These are phyloP conservation scores for Trypanosoma theileri DNA, from an alignment of 208 protist species.

Conservation along the genomic window DNA sequence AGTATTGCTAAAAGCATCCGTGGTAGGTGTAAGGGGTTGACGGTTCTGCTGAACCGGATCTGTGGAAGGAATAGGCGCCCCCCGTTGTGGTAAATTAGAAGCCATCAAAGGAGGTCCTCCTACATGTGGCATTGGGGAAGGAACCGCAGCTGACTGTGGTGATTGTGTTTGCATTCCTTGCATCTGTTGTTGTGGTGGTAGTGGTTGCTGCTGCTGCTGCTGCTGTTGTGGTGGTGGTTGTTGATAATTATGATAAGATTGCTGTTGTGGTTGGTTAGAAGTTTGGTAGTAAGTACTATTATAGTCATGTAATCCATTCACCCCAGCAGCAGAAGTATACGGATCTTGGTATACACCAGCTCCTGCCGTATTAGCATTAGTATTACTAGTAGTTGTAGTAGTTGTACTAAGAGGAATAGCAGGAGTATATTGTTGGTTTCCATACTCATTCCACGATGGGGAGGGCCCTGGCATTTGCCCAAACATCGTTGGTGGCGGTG, in stretches of 20 bases:
- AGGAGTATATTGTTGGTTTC: neutral
- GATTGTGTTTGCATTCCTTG: conserved; percentile 13
- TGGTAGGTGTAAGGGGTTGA: neutral
- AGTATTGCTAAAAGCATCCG: neutral
- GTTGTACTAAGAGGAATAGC: neutral
- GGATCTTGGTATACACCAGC: too few species aligned
- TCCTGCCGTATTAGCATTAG: neutral
- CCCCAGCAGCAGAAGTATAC: too few species aligned
- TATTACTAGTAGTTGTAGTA: neutral
- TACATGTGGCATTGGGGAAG: conserved; percentile 7
- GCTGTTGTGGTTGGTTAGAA: neutral
- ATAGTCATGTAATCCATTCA: too few species aligned
- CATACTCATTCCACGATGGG: too few species aligned
- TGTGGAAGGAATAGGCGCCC: neutral
- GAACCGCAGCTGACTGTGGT: neutral
- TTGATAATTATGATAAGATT: neutral
- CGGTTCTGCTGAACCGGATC: neutral
- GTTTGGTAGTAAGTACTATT: too few species aligned
- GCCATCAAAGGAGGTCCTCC: too few species aligned
- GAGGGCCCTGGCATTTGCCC: too few species aligned
- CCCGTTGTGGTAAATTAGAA: too few species aligned
- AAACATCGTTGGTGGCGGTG: neutral
- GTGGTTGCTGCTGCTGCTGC: conserved; percentile 12
- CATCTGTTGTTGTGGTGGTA: neutral
- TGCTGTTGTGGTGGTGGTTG: neutral